Evolutionary conservation across 176 grass and related monocot species (phyloP).

Genomic region (Bromus sterilis): DNA sequence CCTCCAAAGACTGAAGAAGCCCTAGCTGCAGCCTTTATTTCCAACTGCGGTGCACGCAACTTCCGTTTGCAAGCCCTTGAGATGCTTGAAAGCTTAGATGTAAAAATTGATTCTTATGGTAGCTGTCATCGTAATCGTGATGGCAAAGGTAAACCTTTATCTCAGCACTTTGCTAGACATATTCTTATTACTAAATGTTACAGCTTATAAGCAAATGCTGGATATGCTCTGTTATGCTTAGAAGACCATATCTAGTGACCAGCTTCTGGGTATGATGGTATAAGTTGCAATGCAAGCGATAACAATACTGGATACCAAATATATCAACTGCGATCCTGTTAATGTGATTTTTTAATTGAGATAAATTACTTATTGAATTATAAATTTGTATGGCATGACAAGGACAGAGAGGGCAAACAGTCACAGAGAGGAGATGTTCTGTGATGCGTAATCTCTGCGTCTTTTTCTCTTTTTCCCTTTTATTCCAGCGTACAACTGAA

Average conservation of each 20-base stretch:
- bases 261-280: neutral
- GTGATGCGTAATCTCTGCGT: too few species aligned
- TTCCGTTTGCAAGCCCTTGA: constrained; percentile 92
- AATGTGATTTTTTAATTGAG: neutral
- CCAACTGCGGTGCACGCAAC: constrained; percentile 91
- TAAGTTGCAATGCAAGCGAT: neutral
- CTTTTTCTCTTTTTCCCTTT: too few species aligned
- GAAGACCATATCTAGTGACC: neutral
- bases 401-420: too few species aligned
- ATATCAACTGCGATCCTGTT: neutral
- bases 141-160: constrained; percentile 61
- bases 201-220: neutral
- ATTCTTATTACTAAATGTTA: neutral
- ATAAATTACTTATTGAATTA: neutral
- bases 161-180: neutral
- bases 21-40: constrained; percentile 93
- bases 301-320: neutral
- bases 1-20: constrained; percentile 71
- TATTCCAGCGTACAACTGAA: too few species aligned
- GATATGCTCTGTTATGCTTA: neutral
- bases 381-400: neutral
- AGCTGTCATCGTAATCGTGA: constrained; percentile 87
- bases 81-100: constrained; percentile 71
- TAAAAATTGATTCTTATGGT: constrained; percentile 99
- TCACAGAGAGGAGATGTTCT: too few species aligned